Conservation (phyloP, 768 basidiomycete genomes). For the Boletus pseudo-olivaceus region DNA sequence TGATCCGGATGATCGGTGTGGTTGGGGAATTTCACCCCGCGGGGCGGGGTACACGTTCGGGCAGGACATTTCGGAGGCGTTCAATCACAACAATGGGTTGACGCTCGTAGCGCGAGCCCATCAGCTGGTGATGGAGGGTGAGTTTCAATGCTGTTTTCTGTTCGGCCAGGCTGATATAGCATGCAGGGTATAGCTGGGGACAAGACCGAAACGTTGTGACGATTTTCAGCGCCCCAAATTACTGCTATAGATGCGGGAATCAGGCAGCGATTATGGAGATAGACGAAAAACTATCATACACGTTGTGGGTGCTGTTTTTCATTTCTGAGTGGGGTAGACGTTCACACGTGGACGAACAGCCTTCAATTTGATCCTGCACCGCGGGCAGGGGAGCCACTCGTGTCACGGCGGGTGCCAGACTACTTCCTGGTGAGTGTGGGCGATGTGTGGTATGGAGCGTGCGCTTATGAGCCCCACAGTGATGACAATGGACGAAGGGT, state of each 20-base stretch:
- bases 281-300: constrained; percentile 95
- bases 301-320: constrained; percentile 59
- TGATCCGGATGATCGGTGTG: constrained; percentile 98
- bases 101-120: constrained; percentile 93
- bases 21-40: constrained; percentile 98
- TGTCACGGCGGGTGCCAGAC: constrained; percentile 91
- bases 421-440: constrained; percentile 76
- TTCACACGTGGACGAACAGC: constrained; percentile 45
- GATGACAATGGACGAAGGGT: constrained; percentile 10
- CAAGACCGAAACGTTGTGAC: constrained; percentile 99
- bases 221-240: constrained; percentile 99
- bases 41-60: constrained; percentile 99
- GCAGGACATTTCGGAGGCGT: constrained; percentile 98
- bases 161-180: constrained; percentile 4
- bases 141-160: constrained; percentile 24
- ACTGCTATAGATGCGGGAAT: constrained; percentile 99
- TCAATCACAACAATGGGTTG: constrained; percentile 98
- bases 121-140: constrained; percentile 96
- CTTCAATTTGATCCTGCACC: constrained; percentile 99
- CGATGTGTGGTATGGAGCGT: constrained; percentile 36
- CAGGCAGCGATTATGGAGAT: constrained; percentile 99
- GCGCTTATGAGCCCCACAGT: constrained; percentile 16
- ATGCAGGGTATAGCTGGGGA: constrained; percentile 88
- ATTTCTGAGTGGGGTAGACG: background rate
- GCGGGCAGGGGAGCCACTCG: constrained; percentile 96